phyloP scores from a whole-genome alignment of 441 rosid genomes.

The Breynia disticha region DNA sequence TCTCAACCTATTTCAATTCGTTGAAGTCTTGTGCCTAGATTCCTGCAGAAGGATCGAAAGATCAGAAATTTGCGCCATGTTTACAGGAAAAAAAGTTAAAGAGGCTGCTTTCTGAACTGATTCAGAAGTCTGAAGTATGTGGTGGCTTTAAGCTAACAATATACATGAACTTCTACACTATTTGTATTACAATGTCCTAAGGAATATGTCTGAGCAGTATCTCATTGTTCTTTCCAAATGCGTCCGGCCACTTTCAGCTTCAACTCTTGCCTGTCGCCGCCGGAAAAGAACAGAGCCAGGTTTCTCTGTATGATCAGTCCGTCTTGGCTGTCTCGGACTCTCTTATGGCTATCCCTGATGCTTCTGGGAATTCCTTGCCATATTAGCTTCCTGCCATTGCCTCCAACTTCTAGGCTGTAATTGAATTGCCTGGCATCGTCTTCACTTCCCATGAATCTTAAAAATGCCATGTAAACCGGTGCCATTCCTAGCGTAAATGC shows the following conservation, averaged over 20 bases:
- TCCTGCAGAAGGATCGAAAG: too few relatives aligned
- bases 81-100: too few relatives aligned
- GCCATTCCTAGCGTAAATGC: constrained; percentile 69
- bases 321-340: constrained; percentile 76
- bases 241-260: constrained; percentile 68
- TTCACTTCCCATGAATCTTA: constrained; percentile 79
- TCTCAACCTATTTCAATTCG: too few relatives aligned
- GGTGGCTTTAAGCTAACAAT: too few relatives aligned
- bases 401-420: constrained; percentile 80
- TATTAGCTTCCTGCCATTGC: constrained; percentile 49
- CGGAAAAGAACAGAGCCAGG: constrained; percentile 71
- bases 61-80: too few relatives aligned
- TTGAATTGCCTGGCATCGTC: constrained; percentile 64
- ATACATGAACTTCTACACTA: too few relatives aligned
- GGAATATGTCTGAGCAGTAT: too few relatives aligned
- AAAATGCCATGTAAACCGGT: constrained; percentile 77
- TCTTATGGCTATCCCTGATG: constrained; percentile 69
- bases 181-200: too few relatives aligned
- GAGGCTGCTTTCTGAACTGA: too few relatives aligned
- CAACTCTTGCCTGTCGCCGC: constrained; percentile 60
- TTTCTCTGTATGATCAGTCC: constrained; percentile 70
- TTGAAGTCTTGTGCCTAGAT: too few relatives aligned
- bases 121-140: too few relatives aligned
- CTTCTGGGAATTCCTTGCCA: constrained; percentile 90
- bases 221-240: constrained; percentile 51